phyloP scores from a whole-genome alignment of 164 flowering plant species.

The Berberis vulgaris region DNA sequence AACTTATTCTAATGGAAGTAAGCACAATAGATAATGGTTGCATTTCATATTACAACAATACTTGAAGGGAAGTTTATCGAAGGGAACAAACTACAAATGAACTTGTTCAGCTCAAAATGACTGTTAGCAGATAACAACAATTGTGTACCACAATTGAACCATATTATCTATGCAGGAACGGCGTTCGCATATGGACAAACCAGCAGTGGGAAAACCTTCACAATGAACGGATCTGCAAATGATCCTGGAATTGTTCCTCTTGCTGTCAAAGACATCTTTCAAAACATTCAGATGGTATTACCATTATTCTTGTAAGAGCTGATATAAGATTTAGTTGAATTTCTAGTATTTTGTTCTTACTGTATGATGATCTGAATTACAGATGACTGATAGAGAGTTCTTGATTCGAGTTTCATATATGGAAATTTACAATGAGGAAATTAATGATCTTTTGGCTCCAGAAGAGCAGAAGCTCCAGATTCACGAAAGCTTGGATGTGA shows the following conservation, averaged over 20 bases:
- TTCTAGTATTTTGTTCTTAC: background rate
- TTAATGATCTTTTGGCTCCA: conserved; percentile 78
- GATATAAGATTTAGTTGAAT: background rate
- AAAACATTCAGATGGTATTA: conserved; percentile 42
- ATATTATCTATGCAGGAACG: conserved; percentile 41
- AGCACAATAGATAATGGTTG: too few relatives aligned
- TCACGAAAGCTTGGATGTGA: conserved; percentile 94
- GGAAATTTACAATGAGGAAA: conserved; percentile 98
- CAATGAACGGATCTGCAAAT: conserved; percentile 76
- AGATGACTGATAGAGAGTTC: conserved; percentile 72
- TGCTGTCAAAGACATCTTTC: conserved; percentile 62
- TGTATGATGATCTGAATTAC: conserved; percentile 11
- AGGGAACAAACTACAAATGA: too few relatives aligned
- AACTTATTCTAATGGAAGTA: too few relatives aligned
- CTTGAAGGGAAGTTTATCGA: too few relatives aligned
- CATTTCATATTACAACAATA: too few relatives aligned
- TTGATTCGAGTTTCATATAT: conserved; percentile 89
- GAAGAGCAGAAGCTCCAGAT: conserved; percentile 83
- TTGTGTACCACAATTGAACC: too few relatives aligned
- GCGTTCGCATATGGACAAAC: conserved; percentile 97
- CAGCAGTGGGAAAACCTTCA: conserved; percentile 89
- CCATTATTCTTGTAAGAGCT: background rate
- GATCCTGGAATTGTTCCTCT: conserved; percentile 75
- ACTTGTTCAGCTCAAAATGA: too few relatives aligned
- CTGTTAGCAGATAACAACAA: too few relatives aligned